Evolutionary conservation across 2,329 filamentous ascomycete species (phyloP).

Genomic region (Dactylellina cionopaga): DNA sequence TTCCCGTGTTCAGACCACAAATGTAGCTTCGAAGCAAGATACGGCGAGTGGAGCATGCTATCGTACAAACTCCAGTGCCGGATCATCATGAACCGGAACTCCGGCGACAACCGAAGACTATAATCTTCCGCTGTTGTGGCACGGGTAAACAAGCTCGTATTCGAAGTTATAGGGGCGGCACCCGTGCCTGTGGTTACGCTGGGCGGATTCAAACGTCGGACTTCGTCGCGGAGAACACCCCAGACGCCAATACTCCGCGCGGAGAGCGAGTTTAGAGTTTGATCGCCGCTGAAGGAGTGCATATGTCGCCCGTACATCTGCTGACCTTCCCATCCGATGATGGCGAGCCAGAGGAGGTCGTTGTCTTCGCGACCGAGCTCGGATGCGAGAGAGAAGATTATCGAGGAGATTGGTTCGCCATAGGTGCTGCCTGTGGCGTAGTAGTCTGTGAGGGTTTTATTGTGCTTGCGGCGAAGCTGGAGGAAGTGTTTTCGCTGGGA

Average conservation of each 20-base stretch:
- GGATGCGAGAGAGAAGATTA: constrained; percentile 92
- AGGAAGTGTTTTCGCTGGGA: constrained; percentile 70
- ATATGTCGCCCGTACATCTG: constrained; percentile 80
- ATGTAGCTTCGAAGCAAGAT: constrained; percentile 88
- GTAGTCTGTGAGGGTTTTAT: constrained; percentile 79
- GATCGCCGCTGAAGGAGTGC: constrained; percentile 78
- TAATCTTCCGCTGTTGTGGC: constrained; percentile 85
- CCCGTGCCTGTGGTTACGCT: constrained; percentile 59
- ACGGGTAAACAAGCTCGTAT: constrained; percentile 70
- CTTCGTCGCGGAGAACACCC: constrained; percentile 88
- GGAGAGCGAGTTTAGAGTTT: constrained; percentile 58
- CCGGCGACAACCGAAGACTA: constrained; percentile 89
- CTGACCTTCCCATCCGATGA: constrained; percentile 93
- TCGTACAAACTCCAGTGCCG: constrained; percentile 98
- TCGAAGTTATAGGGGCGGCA: constrained; percentile 64
- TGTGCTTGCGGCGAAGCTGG: constrained; percentile 79
- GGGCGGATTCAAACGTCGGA: constrained; percentile 84
- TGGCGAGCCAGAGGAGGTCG: constrained; percentile 91
- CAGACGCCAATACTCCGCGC: constrained; percentile 67
- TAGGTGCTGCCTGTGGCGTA: constrained; percentile 89
- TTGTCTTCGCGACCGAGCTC: constrained; percentile 97
- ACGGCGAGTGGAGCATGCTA: constrained; percentile 97
- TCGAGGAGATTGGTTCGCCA: constrained; percentile 91
- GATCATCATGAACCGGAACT: constrained; percentile 90
- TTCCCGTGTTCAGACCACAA: constrained; percentile 92